Base-by-base conservation (phyloP, 2,329 filamentous ascomycete genomes). In the Fusarium sp. region DNA sequence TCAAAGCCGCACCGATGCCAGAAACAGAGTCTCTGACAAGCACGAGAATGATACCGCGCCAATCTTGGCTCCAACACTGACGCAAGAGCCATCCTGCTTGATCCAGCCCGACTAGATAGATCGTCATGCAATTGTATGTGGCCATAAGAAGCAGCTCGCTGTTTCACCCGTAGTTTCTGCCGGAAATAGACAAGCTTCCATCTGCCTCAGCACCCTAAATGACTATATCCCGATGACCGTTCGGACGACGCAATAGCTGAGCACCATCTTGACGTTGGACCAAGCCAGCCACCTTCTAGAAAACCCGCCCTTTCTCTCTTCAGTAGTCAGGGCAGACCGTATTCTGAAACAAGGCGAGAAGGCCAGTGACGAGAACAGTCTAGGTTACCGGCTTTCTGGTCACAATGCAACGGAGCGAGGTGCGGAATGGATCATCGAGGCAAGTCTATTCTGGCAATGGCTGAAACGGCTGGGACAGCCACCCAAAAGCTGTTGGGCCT, bases 351-450 rank as follows among this genome's bases (percentile, higher is more conserved):
- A 7, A 65, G 53, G 61, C 57, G 46, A 49, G 50, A 57, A 65
- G 61, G 49, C 42, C 57, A 49, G 57, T 57, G 61, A 63, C 61
- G 29, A 53, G 43, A 53, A 55, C 37, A 46, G 61, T 6, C 31
- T 61, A 57, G 61, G 61, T 65, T 64, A 64, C 61, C 61, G 61
- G 57, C 49, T 62, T 56, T 65, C 29, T 65, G 61, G 61, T 64
- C 43, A 38, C 57, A 60, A 53, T 62, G 43, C 58, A 62, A 57
- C 48, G 52, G 61, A 54, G 56, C 52, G 61, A 44, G 8, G 38
- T 14, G 10, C 17, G 39, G 10, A 25, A 35, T 35, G 41, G 52
- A 45, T 57, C 43, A 31, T 61, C 61, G 61, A 61, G 39, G 47
- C 38, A 53, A 35, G 43, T 57, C 61, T 65, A 57, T 58, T 64